Conservation (phyloP, 2,329 filamentous ascomycete genomes). For the Lecanicillium sp. region DNA sequence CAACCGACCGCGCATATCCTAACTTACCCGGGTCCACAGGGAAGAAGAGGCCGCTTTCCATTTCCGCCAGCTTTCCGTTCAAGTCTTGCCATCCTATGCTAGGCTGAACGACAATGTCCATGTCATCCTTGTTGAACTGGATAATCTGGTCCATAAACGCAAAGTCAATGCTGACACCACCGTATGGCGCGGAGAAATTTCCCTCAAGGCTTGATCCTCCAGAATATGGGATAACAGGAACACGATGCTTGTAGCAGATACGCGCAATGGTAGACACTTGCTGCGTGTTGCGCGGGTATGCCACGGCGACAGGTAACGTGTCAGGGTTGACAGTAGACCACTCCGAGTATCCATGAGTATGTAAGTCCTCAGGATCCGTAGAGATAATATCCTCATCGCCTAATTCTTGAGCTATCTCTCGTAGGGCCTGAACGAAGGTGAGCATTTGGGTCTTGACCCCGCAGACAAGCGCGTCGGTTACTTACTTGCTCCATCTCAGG, state of each 20-base stretch:
- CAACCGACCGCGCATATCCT: too few relatives aligned
- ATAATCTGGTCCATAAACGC: slow-evolving; percentile 78
- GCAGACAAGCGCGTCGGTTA: slow-evolving; percentile 12
- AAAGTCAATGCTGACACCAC: slow-evolving; percentile 86
- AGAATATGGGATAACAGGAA: slow-evolving; percentile 82
- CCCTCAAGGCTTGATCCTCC: slow-evolving; percentile 83
- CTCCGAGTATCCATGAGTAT: slow-evolving; percentile 57
- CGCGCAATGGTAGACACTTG: slow-evolving; percentile 54
- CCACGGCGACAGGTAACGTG: slow-evolving; percentile 53
- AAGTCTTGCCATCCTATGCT: slow-evolving; percentile 88
- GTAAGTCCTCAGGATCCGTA: slow-evolving; percentile 54
- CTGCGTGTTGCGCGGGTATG: slow-evolving; percentile 53
- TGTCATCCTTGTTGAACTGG: slow-evolving; percentile 73
- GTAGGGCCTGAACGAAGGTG: slow-evolving; percentile 37
- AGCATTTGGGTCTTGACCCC: slow-evolving; percentile 3
- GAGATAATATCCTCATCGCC: slow-evolving; percentile 50
- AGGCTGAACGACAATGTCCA: slow-evolving; percentile 90
- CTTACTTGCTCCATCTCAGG: slow-evolving; percentile 32
- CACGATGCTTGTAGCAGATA: slow-evolving; percentile 68
- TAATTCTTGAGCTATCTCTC: slow-evolving; percentile 43
- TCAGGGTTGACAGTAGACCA: slow-evolving; percentile 58
- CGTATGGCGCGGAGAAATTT: slow-evolving; percentile 81
- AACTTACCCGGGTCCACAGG: slow-evolving; percentile 73
- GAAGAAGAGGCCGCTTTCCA: slow-evolving; percentile 75
- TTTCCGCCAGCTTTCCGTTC: slow-evolving; percentile 62